Base-by-base conservation (phyloP, 2,329 filamentous ascomycete species). In the Phyllosticta ampelicida region DNA sequence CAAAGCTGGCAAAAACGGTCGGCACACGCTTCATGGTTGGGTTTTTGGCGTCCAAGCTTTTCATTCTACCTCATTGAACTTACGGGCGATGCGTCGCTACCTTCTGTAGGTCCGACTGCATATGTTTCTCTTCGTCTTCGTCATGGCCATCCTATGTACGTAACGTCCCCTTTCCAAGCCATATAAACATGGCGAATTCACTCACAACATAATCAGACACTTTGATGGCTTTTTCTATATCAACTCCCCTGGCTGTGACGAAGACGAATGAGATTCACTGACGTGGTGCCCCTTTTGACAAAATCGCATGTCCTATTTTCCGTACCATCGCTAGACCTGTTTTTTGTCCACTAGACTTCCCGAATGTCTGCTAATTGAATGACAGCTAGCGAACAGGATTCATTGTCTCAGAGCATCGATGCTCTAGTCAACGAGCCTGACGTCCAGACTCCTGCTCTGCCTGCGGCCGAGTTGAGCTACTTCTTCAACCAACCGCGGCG, bases 391-490 rank as follows among this genome's bases (percentile, higher is more conserved):
- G 57, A 59, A 11, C 53, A 59, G 19, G 57, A 59, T 21, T 53
- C 57, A 13, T 48, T 59, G 11, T 78, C 77, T 2, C 76, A 77
- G 50, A 84, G 80, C n/a, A 81, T 89, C 48, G 85, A 88, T 67
- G 84, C 84, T 3, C 73, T 89, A 3, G 85, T 89, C 11, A 81
- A 84, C 20, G 86, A 89, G 51, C 61, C 62, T 28, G 67, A 71
- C 5, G 60, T 63, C 29, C 66, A 65, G 62, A 63, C 61, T 55
- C 16, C 36, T 44, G 36, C 36, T 5, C 36, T 44, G 5, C 55
- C 60, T 74, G 81, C 61, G 26, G 58, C 54, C 13, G 58, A 56
- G 16, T 52, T 59, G 26, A 49, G 53, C 9, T 59, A 67, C 9
- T 63, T 67, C 19, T 62, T 71, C 30, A 66, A 70, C 48, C 70